A percentile compares a stretch with the other conserved stretches of the same genome.
These are phyloP conservation scores for Curvularia verruculosa DNA, from an alignment of 2,329 filamentous ascomycete genomes.

Conservation along the genomic window DNA sequence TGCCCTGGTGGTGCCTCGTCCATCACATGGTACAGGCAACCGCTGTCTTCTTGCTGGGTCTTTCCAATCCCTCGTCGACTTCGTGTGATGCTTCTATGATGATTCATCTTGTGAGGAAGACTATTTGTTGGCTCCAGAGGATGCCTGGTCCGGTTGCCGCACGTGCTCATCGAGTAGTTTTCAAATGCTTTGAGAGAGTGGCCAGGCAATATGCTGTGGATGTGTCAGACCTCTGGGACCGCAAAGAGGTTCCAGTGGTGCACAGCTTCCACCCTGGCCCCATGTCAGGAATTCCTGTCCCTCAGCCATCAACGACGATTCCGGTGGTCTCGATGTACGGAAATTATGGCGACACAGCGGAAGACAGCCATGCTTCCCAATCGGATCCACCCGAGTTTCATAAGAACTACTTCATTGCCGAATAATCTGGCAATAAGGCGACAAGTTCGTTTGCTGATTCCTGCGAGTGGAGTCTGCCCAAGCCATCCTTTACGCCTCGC, in stretches of 20 bases:
- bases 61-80: conserved; percentile 38
- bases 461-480: not conserved
- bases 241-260: conserved; percentile 5
- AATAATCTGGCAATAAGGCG: not conserved
- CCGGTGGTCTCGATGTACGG: conserved; percentile 2
- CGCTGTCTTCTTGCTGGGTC: conserved; percentile 47
- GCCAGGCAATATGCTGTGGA: conserved; percentile 27
- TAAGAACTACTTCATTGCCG: conserved; percentile 7
- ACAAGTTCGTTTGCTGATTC: not conserved
- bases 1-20: conserved; percentile 53
- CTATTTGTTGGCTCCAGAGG: conserved; percentile 42
- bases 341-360: conserved; percentile 7
- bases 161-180: conserved; percentile 30
- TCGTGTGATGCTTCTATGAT: conserved; percentile 28
- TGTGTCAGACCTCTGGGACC: conserved; percentile 14
- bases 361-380: conserved; percentile 1
- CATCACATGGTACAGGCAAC: conserved; percentile 50
- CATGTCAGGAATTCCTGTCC: not conserved
- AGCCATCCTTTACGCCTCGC: not conserved
- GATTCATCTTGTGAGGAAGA: conserved; percentile 37
- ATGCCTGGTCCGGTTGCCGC: conserved; percentile 42
- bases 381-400: conserved; percentile 5
- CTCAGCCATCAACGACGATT: not conserved
- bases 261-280: not conserved
- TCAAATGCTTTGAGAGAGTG: conserved; percentile 26